Evolutionary conservation across 805 yeast genomes (phyloP).

Genomic region (Wickerhamomyces chaumierensis): DNA sequence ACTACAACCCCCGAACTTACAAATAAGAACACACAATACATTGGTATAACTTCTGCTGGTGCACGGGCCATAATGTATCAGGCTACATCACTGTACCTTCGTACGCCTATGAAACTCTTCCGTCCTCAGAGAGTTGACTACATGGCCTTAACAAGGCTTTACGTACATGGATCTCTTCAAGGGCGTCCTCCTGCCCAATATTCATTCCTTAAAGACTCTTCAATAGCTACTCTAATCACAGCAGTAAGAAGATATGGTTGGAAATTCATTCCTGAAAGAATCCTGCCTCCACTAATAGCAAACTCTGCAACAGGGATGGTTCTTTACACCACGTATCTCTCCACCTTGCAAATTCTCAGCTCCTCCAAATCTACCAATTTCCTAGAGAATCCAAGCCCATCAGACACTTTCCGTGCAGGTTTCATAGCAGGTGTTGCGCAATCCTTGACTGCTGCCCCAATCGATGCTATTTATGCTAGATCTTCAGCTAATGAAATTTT

Average conservation of each 20-base stretch:
- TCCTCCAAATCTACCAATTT: slow-evolving; percentile 10
- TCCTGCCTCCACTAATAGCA: slow-evolving; percentile 79
- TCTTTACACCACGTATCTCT: slow-evolving; percentile 71
- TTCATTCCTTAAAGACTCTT: slow-evolving; percentile 52
- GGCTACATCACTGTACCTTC: slow-evolving; percentile 60
- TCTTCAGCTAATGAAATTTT: slow-evolving; percentile 67
- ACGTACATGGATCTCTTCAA: slow-evolving; percentile 29
- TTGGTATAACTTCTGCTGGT: slow-evolving; percentile 79
- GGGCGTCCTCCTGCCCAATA: slow-evolving; percentile 36
- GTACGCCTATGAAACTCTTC: slow-evolving; percentile 75
- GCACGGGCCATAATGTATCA: slow-evolving; percentile 77
- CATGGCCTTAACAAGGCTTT: slow-evolving; percentile 52
- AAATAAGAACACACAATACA: slow-evolving; percentile 36
- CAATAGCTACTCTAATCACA: slow-evolving; percentile 58
- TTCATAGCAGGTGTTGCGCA: slow-evolving; percentile 79
- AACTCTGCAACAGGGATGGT: slow-evolving; percentile 86
- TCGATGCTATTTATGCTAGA: slow-evolving; percentile 82
- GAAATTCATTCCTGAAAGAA: slow-evolving; percentile 68
- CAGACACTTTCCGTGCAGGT: slow-evolving; percentile 69
- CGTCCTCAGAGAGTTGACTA: slow-evolving; percentile 88
- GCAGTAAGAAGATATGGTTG: slow-evolving; percentile 76
- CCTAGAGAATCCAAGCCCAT: slow-evolving; percentile 18
- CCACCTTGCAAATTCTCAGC: slow-evolving; percentile 32
- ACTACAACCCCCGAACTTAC: slow-evolving; percentile 18
- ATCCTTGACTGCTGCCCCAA: slow-evolving; percentile 86